Evolutionary conservation across 1,284 basidiomycete genomes (phyloP), one percentile per base, ranked within the genome.

Genomic region (Pyrrhoderma noxium): DNA sequence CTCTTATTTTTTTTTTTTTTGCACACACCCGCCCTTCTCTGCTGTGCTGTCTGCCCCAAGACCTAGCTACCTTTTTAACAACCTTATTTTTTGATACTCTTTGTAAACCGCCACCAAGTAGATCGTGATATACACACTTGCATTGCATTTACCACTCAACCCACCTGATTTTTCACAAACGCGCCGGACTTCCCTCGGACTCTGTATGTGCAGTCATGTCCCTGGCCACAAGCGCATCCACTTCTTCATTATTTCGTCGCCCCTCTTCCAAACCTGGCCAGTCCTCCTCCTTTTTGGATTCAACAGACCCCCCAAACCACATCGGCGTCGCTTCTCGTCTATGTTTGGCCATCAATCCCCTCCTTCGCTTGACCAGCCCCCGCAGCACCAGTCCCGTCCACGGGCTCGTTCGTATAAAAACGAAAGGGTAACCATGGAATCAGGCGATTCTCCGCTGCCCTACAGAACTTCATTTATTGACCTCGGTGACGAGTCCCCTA

Each of bases 391-490:
- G 27, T 5, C 27, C 27, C 49, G 49, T 4, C 39, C 49, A 27
- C 49, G 53, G 31, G 23, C 53, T 21, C 27, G 27, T 11, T 34
- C 35, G 16, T 51, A 44, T 27, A 42, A 45, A 16, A 23, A 41
- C 21, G 51, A 49, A 14, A 51, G 41, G 36, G 45, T 47, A 16
- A 46, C 45, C 27, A 42, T 39, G 43, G 53, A 54, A n/a, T 18
- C 45, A 16, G 37, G 27, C 27, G 13, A 25, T 25, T 23, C 21
- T 9, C 16, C 42, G 14, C 25, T 47, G 13, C 45, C 47, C 5
- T 46, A 54, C 9, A 37, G 51, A n/a, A 47, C 45, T 18, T 52
- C 51, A 16, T 52, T 52, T 34, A 52, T 52, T 34, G 51, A 52
- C 39, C 42, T 52, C 27, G 39, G 45, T 11, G 48, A 47, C 21